Conservation (phyloP, 495 filamentous ascomycete genomes). For the Hamigera avellanea region DNA sequence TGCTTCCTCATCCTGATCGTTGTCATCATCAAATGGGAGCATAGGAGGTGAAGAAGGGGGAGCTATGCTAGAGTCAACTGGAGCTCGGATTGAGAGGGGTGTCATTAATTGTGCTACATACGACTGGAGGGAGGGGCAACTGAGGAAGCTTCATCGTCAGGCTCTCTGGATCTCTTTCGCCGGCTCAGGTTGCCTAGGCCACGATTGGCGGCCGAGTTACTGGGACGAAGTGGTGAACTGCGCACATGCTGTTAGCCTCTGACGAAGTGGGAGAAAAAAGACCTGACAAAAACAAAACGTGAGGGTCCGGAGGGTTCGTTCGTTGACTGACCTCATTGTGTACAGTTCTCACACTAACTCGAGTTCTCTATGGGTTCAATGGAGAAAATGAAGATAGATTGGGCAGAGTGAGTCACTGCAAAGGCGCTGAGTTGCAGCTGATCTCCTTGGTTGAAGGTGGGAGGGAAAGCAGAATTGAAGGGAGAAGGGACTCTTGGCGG, state of each 20-base stretch:
- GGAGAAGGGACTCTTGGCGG: slow-evolving; percentile 7
- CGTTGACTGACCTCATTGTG: slow-evolving; percentile 29
- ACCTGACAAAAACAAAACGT: too few species aligned
- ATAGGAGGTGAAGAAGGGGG: slow-evolving; percentile 35
- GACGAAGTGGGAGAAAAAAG: not conserved
- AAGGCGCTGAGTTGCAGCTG: too few species aligned
- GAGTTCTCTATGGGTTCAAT: not conserved
- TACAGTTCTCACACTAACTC: slow-evolving; percentile 4
- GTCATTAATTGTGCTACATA: slow-evolving; percentile 23
- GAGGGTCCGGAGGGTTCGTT: too few species aligned
- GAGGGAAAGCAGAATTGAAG: too few species aligned
- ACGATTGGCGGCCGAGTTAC: slow-evolving; percentile 79
- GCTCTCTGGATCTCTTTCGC: slow-evolving; percentile 74
- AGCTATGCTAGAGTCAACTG: slow-evolving; percentile 8
- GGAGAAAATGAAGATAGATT: not conserved
- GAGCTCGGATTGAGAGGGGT: too few species aligned
- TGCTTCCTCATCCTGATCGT: slow-evolving; percentile 57
- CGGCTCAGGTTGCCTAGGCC: slow-evolving; percentile 47
- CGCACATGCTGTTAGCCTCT: slow-evolving; percentile 1
- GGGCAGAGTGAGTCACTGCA: too few species aligned
- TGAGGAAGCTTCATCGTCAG: slow-evolving; percentile 65
- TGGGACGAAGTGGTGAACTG: slow-evolving; percentile 74
- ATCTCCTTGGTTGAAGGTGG: too few species aligned
- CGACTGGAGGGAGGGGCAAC: slow-evolving; percentile 62
- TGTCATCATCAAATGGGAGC: slow-evolving; percentile 56